Evolutionary conservation across 306 rosid genomes (phyloP).

Genomic region (Cucumis melo): DNA sequence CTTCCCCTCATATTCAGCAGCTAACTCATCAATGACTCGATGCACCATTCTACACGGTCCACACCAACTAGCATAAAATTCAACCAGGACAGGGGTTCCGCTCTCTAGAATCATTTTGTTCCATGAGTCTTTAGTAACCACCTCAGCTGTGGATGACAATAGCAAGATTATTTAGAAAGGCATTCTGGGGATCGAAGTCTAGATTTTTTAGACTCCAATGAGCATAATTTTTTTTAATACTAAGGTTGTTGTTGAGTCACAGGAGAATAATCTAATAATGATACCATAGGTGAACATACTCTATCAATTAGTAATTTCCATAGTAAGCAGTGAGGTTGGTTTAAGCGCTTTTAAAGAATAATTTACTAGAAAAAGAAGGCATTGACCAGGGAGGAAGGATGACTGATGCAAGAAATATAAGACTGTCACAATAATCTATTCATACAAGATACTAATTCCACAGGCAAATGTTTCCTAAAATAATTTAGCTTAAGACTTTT

Average conservation of each 20-base stretch:
- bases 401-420: neutral
- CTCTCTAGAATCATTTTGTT: conserved; percentile 44
- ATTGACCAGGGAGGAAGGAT: neutral
- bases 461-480: neutral
- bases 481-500: neutral
- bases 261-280: neutral
- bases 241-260: neutral
- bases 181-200: neutral
- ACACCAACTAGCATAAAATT: conserved; percentile 88
- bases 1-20: conserved; percentile 54
- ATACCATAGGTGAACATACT: neutral
- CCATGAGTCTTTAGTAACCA: conserved; percentile 58
- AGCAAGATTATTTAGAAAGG: conserved; percentile 10
- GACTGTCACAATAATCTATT: neutral
- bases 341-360: neutral
- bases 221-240: neutral
- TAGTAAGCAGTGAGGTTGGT: neutral
- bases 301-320: neutral
- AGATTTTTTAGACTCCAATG: neutral
- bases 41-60: conserved; percentile 96
- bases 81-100: conserved; percentile 67
- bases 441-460: neutral
- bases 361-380: neutral
- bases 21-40: conserved; percentile 66
- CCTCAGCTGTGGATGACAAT: conserved; percentile 31